Percentiles rank a stretch among this genome's conserved stretches.
Evolutionary conservation across 2,329 filamentous ascomycete genomes (phyloP).

Genomic region (Mycosphaerella sp.): DNA sequence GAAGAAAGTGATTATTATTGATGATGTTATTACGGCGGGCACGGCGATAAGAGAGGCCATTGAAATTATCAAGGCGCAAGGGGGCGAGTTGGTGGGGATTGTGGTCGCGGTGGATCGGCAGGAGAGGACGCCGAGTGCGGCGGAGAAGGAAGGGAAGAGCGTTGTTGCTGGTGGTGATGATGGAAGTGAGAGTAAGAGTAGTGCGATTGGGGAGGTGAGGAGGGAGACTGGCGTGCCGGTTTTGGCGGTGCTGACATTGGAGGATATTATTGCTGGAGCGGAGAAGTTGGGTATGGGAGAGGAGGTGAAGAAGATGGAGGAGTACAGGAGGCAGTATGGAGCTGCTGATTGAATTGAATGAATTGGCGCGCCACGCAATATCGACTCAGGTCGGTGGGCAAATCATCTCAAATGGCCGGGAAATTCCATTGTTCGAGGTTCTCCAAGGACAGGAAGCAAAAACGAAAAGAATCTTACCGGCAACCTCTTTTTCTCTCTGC

Average conservation of each 20-base stretch:
- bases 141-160: constrained; percentile 35
- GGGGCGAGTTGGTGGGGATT: constrained; percentile 78
- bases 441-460: too few relatives aligned
- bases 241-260: constrained; percentile 72
- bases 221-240: constrained; percentile 80
- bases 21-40: constrained; percentile 94
- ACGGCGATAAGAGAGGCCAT: constrained; percentile 92
- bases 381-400: too few relatives aligned
- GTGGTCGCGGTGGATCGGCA: constrained; percentile 82
- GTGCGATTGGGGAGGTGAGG: constrained; percentile 78
- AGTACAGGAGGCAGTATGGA: constrained; percentile 53
- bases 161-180: constrained; percentile 45
- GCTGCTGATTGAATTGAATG: constrained; percentile 21
- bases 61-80: constrained; percentile 77
- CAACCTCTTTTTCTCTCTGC: too few relatives aligned
- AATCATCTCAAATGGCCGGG: too few relatives aligned
- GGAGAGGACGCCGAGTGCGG: constrained; percentile 64
- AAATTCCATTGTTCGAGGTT: too few relatives aligned
- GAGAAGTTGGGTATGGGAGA: constrained; percentile 40
- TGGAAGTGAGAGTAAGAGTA: constrained; percentile 57
- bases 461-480: too few relatives aligned
- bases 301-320: constrained; percentile 56
- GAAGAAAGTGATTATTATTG: constrained; percentile 81
- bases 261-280: constrained; percentile 59
- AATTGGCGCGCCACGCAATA: too few relatives aligned